Conservation (phyloP, 805 yeast species). For the Schwanniomyces pseudopolymorphus region DNA sequence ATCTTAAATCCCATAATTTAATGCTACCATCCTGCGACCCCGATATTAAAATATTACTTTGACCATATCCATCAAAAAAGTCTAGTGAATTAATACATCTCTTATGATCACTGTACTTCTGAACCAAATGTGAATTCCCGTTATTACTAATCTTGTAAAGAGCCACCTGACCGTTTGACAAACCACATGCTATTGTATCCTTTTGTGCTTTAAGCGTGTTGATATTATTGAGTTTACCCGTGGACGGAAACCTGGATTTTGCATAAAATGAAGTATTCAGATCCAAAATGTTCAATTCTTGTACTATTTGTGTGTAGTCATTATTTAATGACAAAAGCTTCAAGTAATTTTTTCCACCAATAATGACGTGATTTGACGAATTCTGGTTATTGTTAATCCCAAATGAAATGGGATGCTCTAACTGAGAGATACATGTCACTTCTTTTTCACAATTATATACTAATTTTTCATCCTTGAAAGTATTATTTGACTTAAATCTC, state of each 20-base stretch:
- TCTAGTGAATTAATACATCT: slow-evolving; percentile 43
- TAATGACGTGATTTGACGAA: slow-evolving; percentile 31
- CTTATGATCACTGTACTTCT: slow-evolving; percentile 38
- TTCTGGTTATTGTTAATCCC: slow-evolving; percentile 6
- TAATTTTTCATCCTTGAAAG: slow-evolving; percentile 11
- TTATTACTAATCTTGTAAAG: slow-evolving; percentile 30
- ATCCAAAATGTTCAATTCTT: slow-evolving; percentile 36
- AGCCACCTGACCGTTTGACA: slow-evolving; percentile 34
- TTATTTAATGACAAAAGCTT: slow-evolving; percentile 29
- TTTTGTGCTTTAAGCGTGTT: slow-evolving; percentile 37
- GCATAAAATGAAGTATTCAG: slow-evolving; percentile 10
- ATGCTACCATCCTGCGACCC: slow-evolving; percentile 84
- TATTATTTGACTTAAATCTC: slow-evolving; percentile 2
- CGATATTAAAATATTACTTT: slow-evolving; percentile 28
- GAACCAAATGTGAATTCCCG: slow-evolving; percentile 30
- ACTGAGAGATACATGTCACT: slow-evolving; percentile 22
- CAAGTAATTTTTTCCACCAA: slow-evolving; percentile 44
- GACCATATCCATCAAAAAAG: slow-evolving; percentile 15
- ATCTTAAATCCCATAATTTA: slow-evolving; percentile 71
- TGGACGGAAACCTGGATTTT: slow-evolving; percentile 13
- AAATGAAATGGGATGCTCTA: slow-evolving; percentile 12
- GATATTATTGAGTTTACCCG: slow-evolving; percentile 30
- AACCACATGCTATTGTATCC: slow-evolving; percentile 40
- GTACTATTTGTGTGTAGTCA: slow-evolving; percentile 30
- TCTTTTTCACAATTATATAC: slow-evolving; percentile 26